phyloP scores from a whole-genome alignment of 2,329 filamentous ascomycete species.

The Exophiala lecanii-corni region DNA sequence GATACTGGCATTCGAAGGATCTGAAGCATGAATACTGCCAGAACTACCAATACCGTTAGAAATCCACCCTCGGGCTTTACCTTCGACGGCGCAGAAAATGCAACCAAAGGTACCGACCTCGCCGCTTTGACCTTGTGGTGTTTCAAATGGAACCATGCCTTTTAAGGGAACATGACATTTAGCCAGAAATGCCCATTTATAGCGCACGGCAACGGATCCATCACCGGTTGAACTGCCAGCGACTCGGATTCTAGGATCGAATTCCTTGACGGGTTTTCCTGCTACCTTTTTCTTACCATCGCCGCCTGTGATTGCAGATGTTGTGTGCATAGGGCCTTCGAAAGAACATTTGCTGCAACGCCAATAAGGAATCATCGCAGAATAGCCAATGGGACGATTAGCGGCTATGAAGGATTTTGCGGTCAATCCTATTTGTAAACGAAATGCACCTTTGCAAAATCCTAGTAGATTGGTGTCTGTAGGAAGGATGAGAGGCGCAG shows the following conservation, averaged over 20 bases:
- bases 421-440: constrained; percentile 22
- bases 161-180: constrained; percentile 41
- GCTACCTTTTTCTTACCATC: constrained; percentile 14
- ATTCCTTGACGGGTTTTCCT: constrained; percentile 20
- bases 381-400: constrained; percentile 21
- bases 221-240: constrained; percentile 2
- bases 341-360: constrained; percentile 42
- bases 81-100: constrained; percentile 43
- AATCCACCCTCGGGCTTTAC: constrained; percentile 27
- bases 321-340: constrained; percentile 32
- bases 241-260: constrained; percentile 29
- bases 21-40: not conserved
- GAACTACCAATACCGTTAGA: not conserved
- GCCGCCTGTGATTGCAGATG: constrained; percentile 12
- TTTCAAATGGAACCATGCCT: constrained; percentile 19
- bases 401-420: constrained; percentile 21
- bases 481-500: constrained; percentile 25
- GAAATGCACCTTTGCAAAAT: constrained; percentile 37
- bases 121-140: constrained; percentile 20
- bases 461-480: constrained; percentile 33
- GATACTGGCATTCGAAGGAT: not conserved
- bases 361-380: constrained; percentile 30
- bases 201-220: constrained; percentile 34
- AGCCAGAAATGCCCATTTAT: constrained; percentile 46
- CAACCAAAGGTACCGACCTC: constrained; percentile 37